These are phyloP conservation scores for Termitomyces bulborhizus DNA, from an alignment of 768 basidiomycete genomes.

Conservation along the genomic window DNA sequence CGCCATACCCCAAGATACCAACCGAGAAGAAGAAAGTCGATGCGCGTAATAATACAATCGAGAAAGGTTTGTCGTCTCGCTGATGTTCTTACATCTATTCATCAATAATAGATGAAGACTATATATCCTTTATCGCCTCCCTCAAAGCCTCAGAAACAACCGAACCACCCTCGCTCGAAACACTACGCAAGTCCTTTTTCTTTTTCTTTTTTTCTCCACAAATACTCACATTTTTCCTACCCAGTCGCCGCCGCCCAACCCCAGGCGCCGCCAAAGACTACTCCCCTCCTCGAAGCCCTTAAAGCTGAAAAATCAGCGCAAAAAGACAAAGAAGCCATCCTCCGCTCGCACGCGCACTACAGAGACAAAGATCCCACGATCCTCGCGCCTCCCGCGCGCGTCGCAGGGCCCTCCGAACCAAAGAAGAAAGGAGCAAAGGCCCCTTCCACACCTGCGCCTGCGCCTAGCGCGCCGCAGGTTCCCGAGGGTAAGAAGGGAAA, in stretches of 20 bases:
- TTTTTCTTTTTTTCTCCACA: neutral
- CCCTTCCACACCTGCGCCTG: neutral
- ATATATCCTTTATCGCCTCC: constrained; percentile 72
- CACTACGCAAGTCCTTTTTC: constrained; percentile 40
- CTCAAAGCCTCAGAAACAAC: constrained; percentile 44
- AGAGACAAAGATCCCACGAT: constrained; percentile 35
- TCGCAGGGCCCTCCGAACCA: constrained; percentile 27
- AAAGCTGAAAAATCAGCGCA: constrained; percentile 74
- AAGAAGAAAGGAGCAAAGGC: constrained; percentile 22
- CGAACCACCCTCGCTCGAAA: constrained; percentile 61
- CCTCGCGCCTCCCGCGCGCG: constrained; percentile 23
- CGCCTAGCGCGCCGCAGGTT: neutral
- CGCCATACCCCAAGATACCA: constrained; percentile 86
- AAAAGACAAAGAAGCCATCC: constrained; percentile 67
- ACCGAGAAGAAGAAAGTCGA: constrained; percentile 72
- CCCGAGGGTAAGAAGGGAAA: constrained; percentile 5
- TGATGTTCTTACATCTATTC: neutral
- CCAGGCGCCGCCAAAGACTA: constrained; percentile 64
- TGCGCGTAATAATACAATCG: constrained; percentile 79
- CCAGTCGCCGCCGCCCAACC: constrained; percentile 63
- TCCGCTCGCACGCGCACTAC: constrained; percentile 70
- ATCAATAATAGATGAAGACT: constrained; percentile 63
- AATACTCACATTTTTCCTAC: neutral
- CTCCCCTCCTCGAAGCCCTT: constrained; percentile 90
- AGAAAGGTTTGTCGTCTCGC: constrained; percentile 53